These are phyloP conservation scores for Calocybe cyanea DNA, from an alignment of 768 basidiomycete genomes.

Conservation along the genomic window DNA sequence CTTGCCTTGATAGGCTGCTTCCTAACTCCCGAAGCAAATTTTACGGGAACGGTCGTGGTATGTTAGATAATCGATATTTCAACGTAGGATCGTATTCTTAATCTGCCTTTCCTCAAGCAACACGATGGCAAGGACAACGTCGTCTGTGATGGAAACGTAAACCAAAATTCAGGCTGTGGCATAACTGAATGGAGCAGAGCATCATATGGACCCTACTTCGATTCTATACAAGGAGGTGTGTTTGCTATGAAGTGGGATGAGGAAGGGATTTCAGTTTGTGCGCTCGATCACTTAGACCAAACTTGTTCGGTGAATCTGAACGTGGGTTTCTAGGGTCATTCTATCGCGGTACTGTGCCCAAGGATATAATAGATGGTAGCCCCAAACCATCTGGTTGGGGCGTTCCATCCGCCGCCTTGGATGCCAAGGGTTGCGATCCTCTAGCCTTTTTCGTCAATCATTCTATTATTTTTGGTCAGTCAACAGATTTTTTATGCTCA, in stretches of 20 bases:
- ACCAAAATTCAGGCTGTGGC: slow-evolving; percentile 71
- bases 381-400: slow-evolving; percentile 73
- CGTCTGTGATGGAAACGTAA: slow-evolving; percentile 48
- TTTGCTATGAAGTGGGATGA: slow-evolving; percentile 91
- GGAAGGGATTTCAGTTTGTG: slow-evolving; percentile 70
- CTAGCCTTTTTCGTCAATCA: slow-evolving; percentile 61
- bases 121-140: slow-evolving; percentile 48
- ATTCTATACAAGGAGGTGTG: slow-evolving; percentile 75
- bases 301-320: not conserved
- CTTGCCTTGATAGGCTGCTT: slow-evolving; percentile 47
- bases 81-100: not conserved
- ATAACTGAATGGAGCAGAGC: slow-evolving; percentile 76
- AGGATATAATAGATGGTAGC: slow-evolving; percentile 55
- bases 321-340: slow-evolving; percentile 59
- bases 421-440: slow-evolving; percentile 53
- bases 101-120: slow-evolving; percentile 25
- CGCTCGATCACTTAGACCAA: slow-evolving; percentile 23
- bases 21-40: slow-evolving; percentile 49
- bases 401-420: slow-evolving; percentile 57
- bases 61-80: slow-evolving; percentile 19
- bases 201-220: slow-evolving; percentile 83
- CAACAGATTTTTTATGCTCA: slow-evolving; percentile 21
- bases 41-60: slow-evolving; percentile 63
- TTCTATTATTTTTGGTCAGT: slow-evolving; percentile 71
- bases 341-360: slow-evolving; percentile 72